Base-by-base conservation (phyloP, 495 filamentous ascomycete species). In the Immersiella caudata region DNA sequence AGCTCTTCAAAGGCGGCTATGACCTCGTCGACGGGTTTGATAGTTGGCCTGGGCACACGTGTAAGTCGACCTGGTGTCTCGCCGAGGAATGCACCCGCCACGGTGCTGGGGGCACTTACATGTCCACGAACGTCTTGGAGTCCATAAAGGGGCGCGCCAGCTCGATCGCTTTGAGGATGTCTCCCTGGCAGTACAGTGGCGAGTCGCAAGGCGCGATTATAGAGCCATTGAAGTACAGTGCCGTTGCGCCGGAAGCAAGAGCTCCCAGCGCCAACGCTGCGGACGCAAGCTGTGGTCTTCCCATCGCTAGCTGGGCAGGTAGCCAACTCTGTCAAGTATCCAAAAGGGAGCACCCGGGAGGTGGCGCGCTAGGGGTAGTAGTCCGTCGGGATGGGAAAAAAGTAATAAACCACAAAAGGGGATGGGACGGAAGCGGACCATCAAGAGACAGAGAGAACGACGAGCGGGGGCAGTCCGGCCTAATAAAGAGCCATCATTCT, bases 101-200 rank as follows among this genome's bases (percentile, higher is more conserved):
- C 56, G 5, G 12, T 18, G 6, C 26, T 16, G 20, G 55, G 50
- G 6, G 18, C 29, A 33, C 73, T 77, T 78, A 83, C 82, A 84
- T 76, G 71, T 84, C 82, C 56, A 84, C 82, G 59, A 83, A 84
- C 25, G 80, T 83, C 75, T 84, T 84, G 57, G 80, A 83, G 73
- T 84, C 82, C 16, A 75, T 69, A 65, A 84, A 84, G 24, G 82
- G 82, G 11, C 64, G 74, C 7, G 82, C 82, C 11, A 83, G 75
- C 72, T 84, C 78, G 62, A 84, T 78, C 25, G 79, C 77, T 58
- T 79, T 77, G 20, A 84, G 73, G 40, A 84, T 71, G 6, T 83
- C 81, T 27, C 82, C 82, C 22, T 78, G 74, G 69, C 82, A 84
- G 66, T 84, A 84, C 26, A 84, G 65, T 12, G 81, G 80, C 33